Conservation (phyloP, 805 yeast genomes). For the Metschnikowia shivogae region DNA sequence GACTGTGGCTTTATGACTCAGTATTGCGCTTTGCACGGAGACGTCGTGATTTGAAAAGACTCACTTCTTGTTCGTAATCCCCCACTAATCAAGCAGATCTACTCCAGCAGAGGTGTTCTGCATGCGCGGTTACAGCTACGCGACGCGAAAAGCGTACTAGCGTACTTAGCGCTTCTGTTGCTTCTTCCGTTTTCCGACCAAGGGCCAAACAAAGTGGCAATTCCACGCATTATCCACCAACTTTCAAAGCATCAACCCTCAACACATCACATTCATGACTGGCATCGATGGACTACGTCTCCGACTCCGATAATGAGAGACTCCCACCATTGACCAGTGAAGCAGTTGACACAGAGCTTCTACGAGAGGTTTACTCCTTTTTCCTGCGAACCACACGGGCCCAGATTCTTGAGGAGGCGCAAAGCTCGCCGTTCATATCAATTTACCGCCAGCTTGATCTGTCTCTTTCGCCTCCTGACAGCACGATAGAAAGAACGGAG, state of each 20-base stretch:
- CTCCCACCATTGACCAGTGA: constrained; percentile 12
- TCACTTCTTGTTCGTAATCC: too few relatives aligned
- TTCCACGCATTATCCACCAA: not conserved
- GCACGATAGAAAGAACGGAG: not conserved
- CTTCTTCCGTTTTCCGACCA: too few relatives aligned
- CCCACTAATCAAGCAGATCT: too few relatives aligned
- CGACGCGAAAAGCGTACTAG: constrained; percentile 1
- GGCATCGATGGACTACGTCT: constrained; percentile 13
- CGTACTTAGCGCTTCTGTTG: too few relatives aligned
- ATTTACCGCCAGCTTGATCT: constrained; percentile 2
- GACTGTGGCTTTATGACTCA: too few relatives aligned
- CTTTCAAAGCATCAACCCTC: too few relatives aligned
- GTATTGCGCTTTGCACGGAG: too few relatives aligned
- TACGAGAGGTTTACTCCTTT: constrained; percentile 8
- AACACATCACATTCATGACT: constrained; percentile 1
- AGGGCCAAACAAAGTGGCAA: too few relatives aligned
- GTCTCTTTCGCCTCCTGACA: not conserved
- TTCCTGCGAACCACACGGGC: constrained; percentile 10
- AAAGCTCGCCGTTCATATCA: constrained; percentile 8
- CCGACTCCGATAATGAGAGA: constrained; percentile 20
- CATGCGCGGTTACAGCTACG: not conserved
- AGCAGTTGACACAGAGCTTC: constrained; percentile 11
- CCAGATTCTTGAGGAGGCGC: constrained; percentile 12
- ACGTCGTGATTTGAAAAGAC: too few relatives aligned
- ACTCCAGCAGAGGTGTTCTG: too few relatives aligned